Conservation (phyloP, 73 alveolate genomes). For the Paramecium biaurelia region DNA sequence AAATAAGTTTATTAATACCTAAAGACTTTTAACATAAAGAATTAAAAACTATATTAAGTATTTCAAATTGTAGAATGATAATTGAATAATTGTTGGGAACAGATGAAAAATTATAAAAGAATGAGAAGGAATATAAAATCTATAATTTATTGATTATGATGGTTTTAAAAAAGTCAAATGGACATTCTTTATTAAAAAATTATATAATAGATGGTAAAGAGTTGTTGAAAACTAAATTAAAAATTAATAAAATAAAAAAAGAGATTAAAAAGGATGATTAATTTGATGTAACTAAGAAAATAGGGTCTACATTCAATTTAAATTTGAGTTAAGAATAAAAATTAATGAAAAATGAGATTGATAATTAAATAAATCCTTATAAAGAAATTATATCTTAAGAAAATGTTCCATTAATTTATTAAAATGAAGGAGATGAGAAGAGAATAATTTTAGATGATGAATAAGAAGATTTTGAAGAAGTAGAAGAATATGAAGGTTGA, state of each 20-base stretch:
- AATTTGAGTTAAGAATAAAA: neutral
- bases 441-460: conserved; percentile 10
- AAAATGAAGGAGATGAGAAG: conserved; percentile 42
- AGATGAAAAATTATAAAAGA: neutral
- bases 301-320: neutral
- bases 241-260: neutral
- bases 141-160: neutral
- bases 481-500: conserved; percentile 44
- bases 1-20: neutral
- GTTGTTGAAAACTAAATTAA: neutral
- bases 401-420: neutral
- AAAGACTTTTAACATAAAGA: neutral
- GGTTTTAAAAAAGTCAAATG: conserved; percentile 9
- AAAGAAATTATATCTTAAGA: neutral
- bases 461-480: conserved; percentile 12
- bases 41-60: neutral
- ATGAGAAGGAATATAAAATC: neutral
- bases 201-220: neutral
- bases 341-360: neutral
- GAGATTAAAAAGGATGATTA: neutral
- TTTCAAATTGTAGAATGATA: neutral
- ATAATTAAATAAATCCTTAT: conserved; percentile 24
- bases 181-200: neutral
- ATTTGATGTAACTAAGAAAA: neutral
- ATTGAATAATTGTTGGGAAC: neutral